Evolutionary conservation across 768 basidiomycete genomes (phyloP).

Genomic region (Russula olivacea): DNA sequence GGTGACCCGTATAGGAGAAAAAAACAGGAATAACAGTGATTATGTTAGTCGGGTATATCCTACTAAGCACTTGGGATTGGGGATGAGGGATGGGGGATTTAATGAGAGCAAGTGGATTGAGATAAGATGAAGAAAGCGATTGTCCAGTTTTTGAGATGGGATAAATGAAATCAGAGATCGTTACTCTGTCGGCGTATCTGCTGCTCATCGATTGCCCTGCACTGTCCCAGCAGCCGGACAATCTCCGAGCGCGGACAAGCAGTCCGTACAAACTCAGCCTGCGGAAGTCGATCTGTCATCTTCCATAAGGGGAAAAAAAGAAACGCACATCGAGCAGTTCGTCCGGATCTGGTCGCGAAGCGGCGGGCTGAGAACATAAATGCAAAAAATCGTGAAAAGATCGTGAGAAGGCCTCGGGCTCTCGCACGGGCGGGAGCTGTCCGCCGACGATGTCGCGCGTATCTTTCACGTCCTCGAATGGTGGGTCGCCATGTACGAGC

Average conservation of each 20-base stretch:
- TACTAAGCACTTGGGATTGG: background rate
- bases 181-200: slow-evolving; percentile 16
- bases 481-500: slow-evolving; percentile 21
- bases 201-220: slow-evolving; percentile 25
- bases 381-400: slow-evolving; percentile 26
- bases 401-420: slow-evolving; percentile 22
- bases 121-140: background rate
- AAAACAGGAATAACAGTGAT: background rate
- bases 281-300: background rate
- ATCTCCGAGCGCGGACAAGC: slow-evolving; percentile 25
- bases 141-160: background rate
- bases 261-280: slow-evolving; percentile 24
- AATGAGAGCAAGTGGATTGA: background rate
- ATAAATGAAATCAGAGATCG: slow-evolving; percentile 5
- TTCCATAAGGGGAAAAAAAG: too few relatives aligned
- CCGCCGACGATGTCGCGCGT: slow-evolving; percentile 5
- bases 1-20: background rate
- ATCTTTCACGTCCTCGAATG: slow-evolving; percentile 24
- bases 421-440: slow-evolving; percentile 22
- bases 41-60: background rate
- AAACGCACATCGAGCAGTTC: slow-evolving; percentile 25
- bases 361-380: slow-evolving; percentile 24
- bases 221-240: slow-evolving; percentile 24
- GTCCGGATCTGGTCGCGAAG: slow-evolving; percentile 24
- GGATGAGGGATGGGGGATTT: background rate